Percentiles rank a stretch among this genome's conserved stretches.
phyloP scores from a whole-genome alignment of 352 stramenopile genomes.

The Phytophthora pseudosyringae region DNA sequence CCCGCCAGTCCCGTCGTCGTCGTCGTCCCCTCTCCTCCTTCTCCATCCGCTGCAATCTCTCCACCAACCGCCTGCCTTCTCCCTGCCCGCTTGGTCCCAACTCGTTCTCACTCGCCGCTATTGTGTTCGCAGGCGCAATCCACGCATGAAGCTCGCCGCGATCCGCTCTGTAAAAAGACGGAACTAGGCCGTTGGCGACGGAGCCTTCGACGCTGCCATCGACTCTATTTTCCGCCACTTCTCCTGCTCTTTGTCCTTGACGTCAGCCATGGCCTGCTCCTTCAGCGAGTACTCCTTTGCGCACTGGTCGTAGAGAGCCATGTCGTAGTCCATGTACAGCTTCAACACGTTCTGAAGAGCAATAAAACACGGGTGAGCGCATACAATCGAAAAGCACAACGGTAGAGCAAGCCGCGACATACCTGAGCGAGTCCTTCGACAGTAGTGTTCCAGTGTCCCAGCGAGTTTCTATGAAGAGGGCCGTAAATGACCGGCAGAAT shows the following conservation, averaged over 20 bases:
- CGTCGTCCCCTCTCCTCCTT: slow-evolving; percentile 5
- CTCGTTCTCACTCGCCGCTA: slow-evolving; percentile 28
- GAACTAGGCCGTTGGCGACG: slow-evolving; percentile 48
- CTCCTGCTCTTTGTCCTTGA: slow-evolving; percentile 83
- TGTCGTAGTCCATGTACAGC: slow-evolving; percentile 95
- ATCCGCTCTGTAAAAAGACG: slow-evolving; percentile 23
- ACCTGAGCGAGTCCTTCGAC: slow-evolving; percentile 94
- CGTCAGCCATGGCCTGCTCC: slow-evolving; percentile 70
- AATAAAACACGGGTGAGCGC: not conserved
- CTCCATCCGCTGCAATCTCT: slow-evolving; percentile 15
- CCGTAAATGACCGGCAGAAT: slow-evolving; percentile 96
- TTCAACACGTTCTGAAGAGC: slow-evolving; percentile 82
- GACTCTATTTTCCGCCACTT: slow-evolving; percentile 95
- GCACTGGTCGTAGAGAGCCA: slow-evolving; percentile 93
- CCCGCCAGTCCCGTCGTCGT: slow-evolving; percentile 1
- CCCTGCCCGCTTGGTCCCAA: slow-evolving; percentile 23
- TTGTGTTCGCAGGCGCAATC: slow-evolving; percentile 17
- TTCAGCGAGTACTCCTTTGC: slow-evolving; percentile 87
- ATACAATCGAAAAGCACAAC: not conserved
- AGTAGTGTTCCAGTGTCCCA: slow-evolving; percentile 97
- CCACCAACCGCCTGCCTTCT: slow-evolving; percentile 20
- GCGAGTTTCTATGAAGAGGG: slow-evolving; percentile 85
- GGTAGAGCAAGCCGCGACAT: slow-evolving; percentile 12
- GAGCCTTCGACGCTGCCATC: slow-evolving; percentile 79
- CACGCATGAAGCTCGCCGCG: slow-evolving; percentile 10